phyloP scores from a whole-genome alignment of 257 asterid genomes.

The Solanum bukasovii region DNA sequence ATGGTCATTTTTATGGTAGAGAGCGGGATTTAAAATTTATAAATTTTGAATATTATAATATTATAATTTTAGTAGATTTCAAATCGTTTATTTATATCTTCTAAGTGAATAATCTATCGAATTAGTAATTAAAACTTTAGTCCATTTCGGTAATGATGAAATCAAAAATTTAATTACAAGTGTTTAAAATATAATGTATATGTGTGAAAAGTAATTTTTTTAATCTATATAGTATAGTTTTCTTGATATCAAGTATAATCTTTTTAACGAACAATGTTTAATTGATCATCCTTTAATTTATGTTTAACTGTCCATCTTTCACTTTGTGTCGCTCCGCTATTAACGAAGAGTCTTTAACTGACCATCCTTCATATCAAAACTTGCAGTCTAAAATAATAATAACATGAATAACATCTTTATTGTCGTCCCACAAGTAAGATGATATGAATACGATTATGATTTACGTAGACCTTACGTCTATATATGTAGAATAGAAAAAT shows the following conservation, averaged over 20 bases:
- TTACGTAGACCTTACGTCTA: not conserved
- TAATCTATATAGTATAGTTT: too few species aligned
- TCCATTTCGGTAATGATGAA: fast-evolving
- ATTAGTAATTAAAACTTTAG: not conserved
- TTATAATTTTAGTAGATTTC: not conserved
- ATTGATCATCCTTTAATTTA: too few species aligned
- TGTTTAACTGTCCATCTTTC: not conserved
- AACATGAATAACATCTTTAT: not conserved
- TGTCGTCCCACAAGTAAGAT: not conserved
- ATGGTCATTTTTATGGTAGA: not conserved
- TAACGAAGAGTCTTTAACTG: too few species aligned
- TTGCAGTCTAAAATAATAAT: not conserved
- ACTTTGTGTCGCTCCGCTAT: not conserved
- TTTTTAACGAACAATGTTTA: not conserved
- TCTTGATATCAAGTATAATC: not conserved
- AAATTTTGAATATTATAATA: not conserved
- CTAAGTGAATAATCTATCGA: not conserved
- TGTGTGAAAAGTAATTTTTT: not conserved
- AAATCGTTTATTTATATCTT: too few species aligned
- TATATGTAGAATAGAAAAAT: not conserved
- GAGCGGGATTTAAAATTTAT: not conserved
- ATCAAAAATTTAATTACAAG: not conserved
- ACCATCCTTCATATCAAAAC: not conserved
- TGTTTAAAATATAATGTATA: not conserved
- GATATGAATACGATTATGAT: not conserved